These are phyloP conservation scores for Ramularia collo-cygni DNA, from an alignment of 2,329 filamentous ascomycete species.

Conservation along the genomic window DNA sequence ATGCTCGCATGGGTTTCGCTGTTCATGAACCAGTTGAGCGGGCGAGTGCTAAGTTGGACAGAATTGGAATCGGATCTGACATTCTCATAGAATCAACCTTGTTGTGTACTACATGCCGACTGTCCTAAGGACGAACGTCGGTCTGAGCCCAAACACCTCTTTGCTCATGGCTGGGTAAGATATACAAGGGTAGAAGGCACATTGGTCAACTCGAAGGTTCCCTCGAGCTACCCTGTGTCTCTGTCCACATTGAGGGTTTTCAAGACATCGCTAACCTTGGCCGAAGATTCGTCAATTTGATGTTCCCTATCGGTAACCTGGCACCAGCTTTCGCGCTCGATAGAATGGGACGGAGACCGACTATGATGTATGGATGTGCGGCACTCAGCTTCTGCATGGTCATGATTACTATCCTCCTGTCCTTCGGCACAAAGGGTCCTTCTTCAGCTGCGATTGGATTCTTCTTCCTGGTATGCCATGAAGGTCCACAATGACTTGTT, in stretches of 20 bases:
- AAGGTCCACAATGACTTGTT: no score
- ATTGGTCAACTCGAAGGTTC: no score
- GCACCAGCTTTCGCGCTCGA: conserved; percentile 39
- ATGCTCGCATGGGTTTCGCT: conserved; percentile 31
- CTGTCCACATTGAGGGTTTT: no score
- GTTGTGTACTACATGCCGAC: conserved; percentile 37
- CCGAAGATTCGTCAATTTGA: conserved; percentile 31
- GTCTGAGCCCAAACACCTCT: conserved; percentile 35
- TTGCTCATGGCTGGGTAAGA: conserved; percentile 41
- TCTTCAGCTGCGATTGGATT: conserved; percentile 41
- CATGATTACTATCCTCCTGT: conserved; percentile 32
- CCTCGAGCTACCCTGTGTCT: no score
- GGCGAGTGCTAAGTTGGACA: not conserved
- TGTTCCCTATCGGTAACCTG: conserved; percentile 36
- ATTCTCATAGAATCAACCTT: conserved; percentile 26
- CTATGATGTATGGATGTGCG: conserved; percentile 22
- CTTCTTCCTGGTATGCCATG: conserved; percentile 37
- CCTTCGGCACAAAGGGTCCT: conserved; percentile 29
- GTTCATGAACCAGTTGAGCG: conserved; percentile 33
- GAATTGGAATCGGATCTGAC: no score
- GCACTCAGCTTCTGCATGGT: conserved; percentile 31
- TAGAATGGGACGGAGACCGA: conserved; percentile 28
- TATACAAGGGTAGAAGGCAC: no score
- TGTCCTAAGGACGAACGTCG: conserved; percentile 40
- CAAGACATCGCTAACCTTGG: no score